Evolutionary conservation across 2,329 filamentous ascomycete genomes (phyloP), one percentile per base, ranked within the genome.

Genomic region (Dryadomyces sulphureus): DNA sequence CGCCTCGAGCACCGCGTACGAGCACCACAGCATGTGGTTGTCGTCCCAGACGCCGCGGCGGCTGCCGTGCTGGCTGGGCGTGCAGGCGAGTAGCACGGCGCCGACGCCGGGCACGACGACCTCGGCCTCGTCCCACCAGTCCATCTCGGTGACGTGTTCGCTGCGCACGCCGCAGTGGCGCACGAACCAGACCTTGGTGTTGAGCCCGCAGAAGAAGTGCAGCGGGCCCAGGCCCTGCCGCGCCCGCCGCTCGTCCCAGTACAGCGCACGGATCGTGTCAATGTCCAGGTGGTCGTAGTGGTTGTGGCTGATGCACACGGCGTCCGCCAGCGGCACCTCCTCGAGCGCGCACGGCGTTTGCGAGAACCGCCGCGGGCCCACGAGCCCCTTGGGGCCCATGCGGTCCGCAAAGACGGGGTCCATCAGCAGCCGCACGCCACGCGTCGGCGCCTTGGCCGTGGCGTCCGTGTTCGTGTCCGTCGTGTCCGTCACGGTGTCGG

Each of bases 101-200:
- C 49, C 9, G 46, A 48, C 1, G 54, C 50, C 14, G 45, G 36
- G 34, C 4, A 52, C 52, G 0, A 54, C 47, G 39, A 47, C 20
- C 19, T 50, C 44, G 22, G 72, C 64, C 48, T 75, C 72, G 45
- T 84, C 76, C 82, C 82, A 87, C 82, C 82, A 86, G 59, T 87
- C 82, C 52, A 86, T 56, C 57, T 86, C 82, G 0, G 76, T 79
- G 22, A 81, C 70, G 47, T 80, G 77, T 4, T 69, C 52, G 7
- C 44, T 22, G 0, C 47, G 42, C 17, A 85, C 73, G 0, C 77
- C 78, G 17, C 25, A 21, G 38, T 66, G 70, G 14, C 68, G 62
- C 7, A 64, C 58, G 54, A 86, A 84, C 79, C 80, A 85, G 27
- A 66, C 56, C 57, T 77, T 77, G 53, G 82, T 79, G 8, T 78